Base-by-base conservation (phyloP, 2,329 filamentous ascomycete species). In the Metarhizium sp. region DNA sequence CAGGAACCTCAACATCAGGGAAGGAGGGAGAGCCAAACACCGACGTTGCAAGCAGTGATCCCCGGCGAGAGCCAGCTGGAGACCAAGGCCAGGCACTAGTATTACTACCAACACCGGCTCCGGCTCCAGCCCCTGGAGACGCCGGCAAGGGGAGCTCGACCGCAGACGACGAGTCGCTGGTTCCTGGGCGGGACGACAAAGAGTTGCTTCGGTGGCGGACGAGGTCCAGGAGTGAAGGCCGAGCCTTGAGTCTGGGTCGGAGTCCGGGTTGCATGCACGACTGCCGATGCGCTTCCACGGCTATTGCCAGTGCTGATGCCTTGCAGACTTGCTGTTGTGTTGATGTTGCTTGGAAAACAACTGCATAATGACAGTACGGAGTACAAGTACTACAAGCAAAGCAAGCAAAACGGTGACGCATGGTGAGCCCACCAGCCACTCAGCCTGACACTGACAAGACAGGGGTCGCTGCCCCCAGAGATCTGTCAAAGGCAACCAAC, bases 151-250 rank as follows among this genome's bases (percentile, higher is more conserved):
- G 46, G 6, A 56, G 36, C 20, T 48, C 51, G 20, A n/a, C 48
- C 13, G 47, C 47, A 49, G 55, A 54, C 30, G 51, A 29, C 34
- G 42, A 18, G n/a, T 54, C 55, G 45, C 45, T 29, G 32, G 29
- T 46, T 40, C 42, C 52, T 13, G 52, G 30, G 32, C 18, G 51
- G 45, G 53, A 54, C 29, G 53, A 55, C 49, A 55, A 53, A 20
- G 56, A 56, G 62, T 63, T 63, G 64, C 64, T 69, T 57, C 64
- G 64, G 61, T 69, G 64, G 58, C 71, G 70, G 60, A 76, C 68
- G 57, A 81, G 71, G 58, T 80, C 78, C 67, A 81, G 73, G 61
- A 81, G 68, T 59, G 77, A 80, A 62, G 75, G 77, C 69, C 77
- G 73, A 63, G 76, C 74, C 75, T 72, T 75, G 61, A 81, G 69